Conservation (phyloP, 2,329 filamentous ascomycete genomes). For the Curvularia spicifera region DNA sequence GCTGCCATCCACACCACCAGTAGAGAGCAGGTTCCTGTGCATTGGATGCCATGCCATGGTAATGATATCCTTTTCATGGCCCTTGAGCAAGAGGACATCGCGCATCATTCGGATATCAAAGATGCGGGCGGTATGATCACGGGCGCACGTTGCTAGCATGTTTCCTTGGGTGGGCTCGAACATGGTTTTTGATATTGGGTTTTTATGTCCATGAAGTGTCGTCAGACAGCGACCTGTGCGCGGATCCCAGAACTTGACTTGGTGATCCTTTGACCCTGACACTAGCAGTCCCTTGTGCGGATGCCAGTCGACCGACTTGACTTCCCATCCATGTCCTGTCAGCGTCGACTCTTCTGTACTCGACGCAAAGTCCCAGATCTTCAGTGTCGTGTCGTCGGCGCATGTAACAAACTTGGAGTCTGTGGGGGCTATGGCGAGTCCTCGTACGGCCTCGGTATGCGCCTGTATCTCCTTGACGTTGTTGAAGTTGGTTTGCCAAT, state of each 20-base stretch:
- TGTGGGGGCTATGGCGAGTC: conserved; percentile 90
- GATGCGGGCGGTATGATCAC: conserved; percentile 89
- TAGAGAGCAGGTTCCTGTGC: conserved; percentile 86
- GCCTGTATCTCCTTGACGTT: conserved; percentile 95
- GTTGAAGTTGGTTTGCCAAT: conserved; percentile 99
- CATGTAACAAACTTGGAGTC: conserved; percentile 97
- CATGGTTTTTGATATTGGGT: conserved; percentile 89
- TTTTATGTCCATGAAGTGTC: conserved; percentile 95
- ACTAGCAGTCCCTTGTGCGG: conserved; percentile 91
- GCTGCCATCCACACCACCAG: conserved; percentile 86
- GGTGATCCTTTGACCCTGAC: conserved; percentile 95
- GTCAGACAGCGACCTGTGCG: conserved; percentile 87
- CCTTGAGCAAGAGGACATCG: conserved; percentile 89
- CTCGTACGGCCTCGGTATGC: conserved; percentile 86
- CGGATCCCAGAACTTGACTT: conserved; percentile 99
- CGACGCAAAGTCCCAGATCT: conserved; percentile 94
- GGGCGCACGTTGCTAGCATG: conserved; percentile 87
- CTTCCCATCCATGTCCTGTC: conserved; percentile 96
- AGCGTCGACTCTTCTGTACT: conserved; percentile 83
- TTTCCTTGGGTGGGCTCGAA: conserved; percentile 87
- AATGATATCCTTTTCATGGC: conserved; percentile 95
- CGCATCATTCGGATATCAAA: conserved; percentile 99
- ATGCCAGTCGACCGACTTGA: conserved; percentile 97
- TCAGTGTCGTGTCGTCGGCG: conserved; percentile 89
- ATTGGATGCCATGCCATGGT: conserved; percentile 93